phyloP scores from a whole-genome alignment of 148 eudicot species.

The Diospyros kaki region DNA sequence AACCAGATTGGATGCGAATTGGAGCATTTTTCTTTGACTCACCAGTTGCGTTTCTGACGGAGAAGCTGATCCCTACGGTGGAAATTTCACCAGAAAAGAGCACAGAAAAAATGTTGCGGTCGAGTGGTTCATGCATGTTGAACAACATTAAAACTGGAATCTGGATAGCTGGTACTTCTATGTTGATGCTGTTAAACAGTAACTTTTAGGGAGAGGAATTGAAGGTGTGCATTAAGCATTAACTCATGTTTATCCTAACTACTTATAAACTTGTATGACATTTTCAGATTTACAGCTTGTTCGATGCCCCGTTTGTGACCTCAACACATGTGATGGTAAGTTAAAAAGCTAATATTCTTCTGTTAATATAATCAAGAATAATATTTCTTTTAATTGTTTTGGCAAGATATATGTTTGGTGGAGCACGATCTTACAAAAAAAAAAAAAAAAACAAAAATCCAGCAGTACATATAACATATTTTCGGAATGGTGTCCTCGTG shows the following conservation, averaged over 20 bases:
- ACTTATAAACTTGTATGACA: neutral
- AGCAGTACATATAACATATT: too few relatives aligned
- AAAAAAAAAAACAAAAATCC: too few relatives aligned
- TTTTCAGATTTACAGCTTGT: conserved; percentile 90
- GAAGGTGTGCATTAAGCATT: neutral
- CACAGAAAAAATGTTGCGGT: conserved; percentile 42
- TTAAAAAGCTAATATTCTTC: conserved; percentile 3
- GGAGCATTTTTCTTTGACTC: conserved; percentile 79
- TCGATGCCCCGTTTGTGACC: conserved; percentile 97
- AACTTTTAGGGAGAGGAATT: neutral
- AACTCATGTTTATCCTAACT: too few relatives aligned
- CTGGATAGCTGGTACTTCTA: conserved; percentile 81
- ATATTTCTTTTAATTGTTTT: neutral
- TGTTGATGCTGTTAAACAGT: neutral
- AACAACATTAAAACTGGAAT: conserved; percentile 78
- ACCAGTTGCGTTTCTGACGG: conserved; percentile 64
- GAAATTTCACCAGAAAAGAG: conserved; percentile 30
- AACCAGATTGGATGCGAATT: conserved; percentile 83
- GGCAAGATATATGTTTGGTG: neutral
- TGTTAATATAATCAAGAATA: too few relatives aligned
- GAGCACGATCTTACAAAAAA: neutral
- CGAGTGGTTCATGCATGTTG: conserved; percentile 52
- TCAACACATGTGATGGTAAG: conserved; percentile 90
- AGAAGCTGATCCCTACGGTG: conserved; percentile 48
- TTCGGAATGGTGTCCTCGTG: too few relatives aligned